Evolutionary conservation across 768 basidiomycete genomes (phyloP), one percentile per base, ranked within the genome.

Genomic region (Pleurotus sapidus): DNA sequence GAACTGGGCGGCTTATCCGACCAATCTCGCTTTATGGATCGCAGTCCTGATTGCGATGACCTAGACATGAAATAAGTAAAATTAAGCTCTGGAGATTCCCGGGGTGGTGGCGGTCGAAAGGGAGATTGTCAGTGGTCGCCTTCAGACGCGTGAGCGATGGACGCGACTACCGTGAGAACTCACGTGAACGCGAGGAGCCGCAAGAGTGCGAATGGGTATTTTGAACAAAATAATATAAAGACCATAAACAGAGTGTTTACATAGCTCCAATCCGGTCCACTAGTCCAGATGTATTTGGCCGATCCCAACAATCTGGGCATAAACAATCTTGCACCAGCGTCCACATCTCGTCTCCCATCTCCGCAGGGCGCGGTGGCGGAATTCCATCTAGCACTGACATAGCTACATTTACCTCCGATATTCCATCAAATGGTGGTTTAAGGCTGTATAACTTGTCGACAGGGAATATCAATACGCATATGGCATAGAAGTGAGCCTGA

Each of bases 11-110:
- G 58, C 3, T 67, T 67, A 60, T 71, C 47, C 0, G 86, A 88
- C 67, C 83, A 91, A 67, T 91, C 84, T 57, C 90, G 81, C 60
- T 77, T 77, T 46, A 90, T 60, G 1, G 78, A 77, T 37, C 81
- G 72, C 20, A 91, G 77, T 1, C 89, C 89, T 0, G 89, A 91
- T 61, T 74, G 74, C 14, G 77, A 69, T 12, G 73, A 57, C 57
- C 73, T 76, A 24, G 70, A 61, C 62, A 70, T 71, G 11, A 15
- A 8, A 43, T 49, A 24, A n/a, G 24, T 25, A 7, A 34, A 49
- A 49, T 18, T 8, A 27, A 49, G 30, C 30, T 34, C 30, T 11
- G 30, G 8, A 34, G 30, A 34, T 11, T 8, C 30, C 30, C 9
- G 30, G 9, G 30, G 30, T 34, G 30, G 30, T 34, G 30, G 30